Evolutionary conservation across 345 rosid species (phyloP), one percentile per base, ranked within the genome.

Genomic region (Eucalyptus globulus): DNA sequence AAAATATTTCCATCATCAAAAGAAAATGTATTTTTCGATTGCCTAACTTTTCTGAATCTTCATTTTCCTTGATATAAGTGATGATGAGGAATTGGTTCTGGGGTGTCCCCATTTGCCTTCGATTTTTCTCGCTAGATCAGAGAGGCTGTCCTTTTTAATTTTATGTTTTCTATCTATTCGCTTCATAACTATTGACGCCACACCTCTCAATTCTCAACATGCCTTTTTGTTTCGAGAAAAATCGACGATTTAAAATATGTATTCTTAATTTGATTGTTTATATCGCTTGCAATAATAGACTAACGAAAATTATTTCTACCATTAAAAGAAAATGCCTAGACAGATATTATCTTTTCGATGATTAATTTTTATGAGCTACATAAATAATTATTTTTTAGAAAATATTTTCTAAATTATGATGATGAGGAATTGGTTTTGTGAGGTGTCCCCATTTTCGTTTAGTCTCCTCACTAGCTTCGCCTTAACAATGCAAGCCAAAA

Each of bases 401-500:
- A 65, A 65, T 50, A 65, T n/a, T 65, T 29, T 29, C 9, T 14
- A 65, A 29, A 29, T 65, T 14, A 65, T 14, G 76, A 65, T 65
- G 43, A 31, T 5, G 22, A 69, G 43, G 12, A 8, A 31, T 15
- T 69, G 43, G 24, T 69, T 31, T 69, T 16, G 43, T n/a, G 37
- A 5, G 76, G 21, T 31, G 80, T 69, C 80, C 43, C 21, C 37
- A 1, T 34, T 69, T 31, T 6, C 43, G 43, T 69, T 67, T 31
- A 43, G 43, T 67, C 21, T 65, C 37, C 76, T 65, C 21, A 1
- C 37, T 16, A 15, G 40, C 37, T 65, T n/a, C 37, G 6, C 21
- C n/a, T n/a, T 6, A 17, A 65, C 76, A 6, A n/a, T 65, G 76
- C 76, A 53, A 91, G 91, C 96, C 56, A 88, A 91, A 40, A 89